Evolutionary conservation across 2,329 filamentous ascomycete genomes (phyloP).

Genomic region (Ophiostoma ulmi): DNA sequence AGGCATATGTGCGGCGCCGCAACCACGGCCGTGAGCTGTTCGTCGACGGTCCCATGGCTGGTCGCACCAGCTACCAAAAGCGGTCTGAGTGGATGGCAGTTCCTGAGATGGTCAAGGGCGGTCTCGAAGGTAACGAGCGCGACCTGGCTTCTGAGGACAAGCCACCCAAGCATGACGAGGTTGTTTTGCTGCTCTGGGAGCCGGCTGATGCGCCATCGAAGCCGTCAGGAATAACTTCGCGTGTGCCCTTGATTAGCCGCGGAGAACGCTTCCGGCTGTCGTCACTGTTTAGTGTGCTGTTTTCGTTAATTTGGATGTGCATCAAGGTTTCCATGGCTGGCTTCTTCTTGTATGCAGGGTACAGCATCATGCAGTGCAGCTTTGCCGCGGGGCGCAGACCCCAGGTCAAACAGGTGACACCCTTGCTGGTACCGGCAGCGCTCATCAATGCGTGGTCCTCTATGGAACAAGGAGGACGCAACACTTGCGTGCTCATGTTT

Average conservation of each 20-base stretch:
- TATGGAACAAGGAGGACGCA: background rate
- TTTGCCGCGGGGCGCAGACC: background rate
- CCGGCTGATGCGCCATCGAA: background rate
- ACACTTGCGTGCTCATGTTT: background rate
- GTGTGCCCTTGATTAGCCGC: background rate
- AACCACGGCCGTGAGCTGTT: background rate
- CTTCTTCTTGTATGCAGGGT: background rate
- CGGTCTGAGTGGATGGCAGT: conserved; percentile 9
- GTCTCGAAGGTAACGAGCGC: conserved; percentile 16
- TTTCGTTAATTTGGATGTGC: background rate
- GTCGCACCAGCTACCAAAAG: background rate
- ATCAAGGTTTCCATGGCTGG: background rate
- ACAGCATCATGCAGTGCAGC: background rate
- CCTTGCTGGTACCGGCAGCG: background rate
- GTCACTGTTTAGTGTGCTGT: background rate
- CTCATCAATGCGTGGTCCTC: background rate
- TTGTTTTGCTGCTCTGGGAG: conserved; percentile 18
- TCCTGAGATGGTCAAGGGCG: background rate
- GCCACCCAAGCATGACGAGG: conserved; percentile 18
- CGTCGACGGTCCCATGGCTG: background rate
- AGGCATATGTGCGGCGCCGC: conserved; percentile 41
- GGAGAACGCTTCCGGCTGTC: background rate
- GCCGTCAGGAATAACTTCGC: background rate
- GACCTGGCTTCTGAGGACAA: conserved; percentile 16
- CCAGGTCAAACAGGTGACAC: background rate